phyloP scores from a whole-genome alignment of 108 stramenopile genomes.

The Conticribra weissflogii region DNA sequence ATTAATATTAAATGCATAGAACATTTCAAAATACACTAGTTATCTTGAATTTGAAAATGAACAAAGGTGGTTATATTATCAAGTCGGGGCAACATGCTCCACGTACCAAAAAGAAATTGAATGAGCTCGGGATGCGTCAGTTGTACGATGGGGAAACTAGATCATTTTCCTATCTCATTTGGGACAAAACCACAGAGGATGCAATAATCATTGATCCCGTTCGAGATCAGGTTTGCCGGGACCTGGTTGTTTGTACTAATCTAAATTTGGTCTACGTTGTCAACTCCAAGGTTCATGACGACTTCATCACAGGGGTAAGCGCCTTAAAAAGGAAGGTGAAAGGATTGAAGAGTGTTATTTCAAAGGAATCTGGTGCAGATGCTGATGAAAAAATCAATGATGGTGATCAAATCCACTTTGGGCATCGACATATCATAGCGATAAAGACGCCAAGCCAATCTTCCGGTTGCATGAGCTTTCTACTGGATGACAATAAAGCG shows the following conservation, averaged over 20 bases:
- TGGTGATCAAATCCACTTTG: conserved; percentile 79
- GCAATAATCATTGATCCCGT: conserved; percentile 93
- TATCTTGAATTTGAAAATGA: no score
- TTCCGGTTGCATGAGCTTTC: conserved; percentile 78
- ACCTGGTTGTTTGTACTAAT: conserved; percentile 66
- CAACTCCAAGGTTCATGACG: conserved; percentile 87
- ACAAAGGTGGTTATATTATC: conserved; percentile 1
- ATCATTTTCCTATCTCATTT: conserved; percentile 91
- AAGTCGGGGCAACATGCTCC: background rate
- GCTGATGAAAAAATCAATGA: conserved; percentile 68
- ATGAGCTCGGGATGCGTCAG: conserved; percentile 75
- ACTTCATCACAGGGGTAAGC: conserved; percentile 89
- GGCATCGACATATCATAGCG: conserved; percentile 60
- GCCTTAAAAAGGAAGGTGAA: conserved; percentile 66
- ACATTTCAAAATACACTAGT: no score
- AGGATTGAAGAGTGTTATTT: conserved; percentile 77
- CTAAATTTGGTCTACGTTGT: conserved; percentile 76
- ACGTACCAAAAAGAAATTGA: conserved; percentile 1
- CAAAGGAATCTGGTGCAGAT: conserved; percentile 64
- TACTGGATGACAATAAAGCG: conserved; percentile 77
- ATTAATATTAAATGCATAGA: no score
- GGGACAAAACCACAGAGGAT: conserved; percentile 79
- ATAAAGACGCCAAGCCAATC: conserved; percentile 92
- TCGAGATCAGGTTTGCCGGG: conserved; percentile 80
- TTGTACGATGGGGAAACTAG: conserved; percentile 88